Percentiles rank a stretch among this genome's conserved stretches.
Evolutionary conservation across 108 stramenopile genomes (phyloP).

Genomic region (Tribonema minus): DNA sequence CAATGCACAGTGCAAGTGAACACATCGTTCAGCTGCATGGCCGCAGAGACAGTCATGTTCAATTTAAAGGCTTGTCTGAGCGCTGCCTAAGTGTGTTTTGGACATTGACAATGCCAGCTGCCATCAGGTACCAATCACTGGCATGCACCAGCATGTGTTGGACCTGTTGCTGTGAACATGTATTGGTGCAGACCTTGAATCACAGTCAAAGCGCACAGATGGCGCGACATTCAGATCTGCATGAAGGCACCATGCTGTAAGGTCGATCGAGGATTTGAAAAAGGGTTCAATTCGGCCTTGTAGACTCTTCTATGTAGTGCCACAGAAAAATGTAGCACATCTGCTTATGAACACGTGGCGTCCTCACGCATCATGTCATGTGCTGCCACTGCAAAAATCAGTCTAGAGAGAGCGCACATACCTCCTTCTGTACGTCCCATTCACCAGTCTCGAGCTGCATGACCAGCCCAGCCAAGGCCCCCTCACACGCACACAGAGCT

Average conservation of each 20-base stretch:
- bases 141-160: background rate
- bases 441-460: conserved; percentile 59
- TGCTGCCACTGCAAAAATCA: conserved; percentile 72
- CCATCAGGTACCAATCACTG: background rate
- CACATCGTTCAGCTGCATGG: too few species aligned
- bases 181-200: background rate
- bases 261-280: background rate
- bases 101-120: too few species aligned
- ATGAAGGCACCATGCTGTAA: background rate
- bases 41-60: too few species aligned
- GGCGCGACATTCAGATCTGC: background rate
- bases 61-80: too few species aligned
- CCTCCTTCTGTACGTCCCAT: conserved; percentile 85
- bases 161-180: background rate
- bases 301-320: background rate
- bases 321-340: background rate
- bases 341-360: conserved; percentile 5
- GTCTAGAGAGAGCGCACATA: conserved; percentile 74
- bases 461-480: conserved; percentile 56
- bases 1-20: too few species aligned
- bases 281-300: too few species aligned
- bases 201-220: background rate
- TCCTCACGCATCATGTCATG: conserved; percentile 11
- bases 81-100: too few species aligned
- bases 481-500: conserved; percentile 35